Conservation (phyloP, 805 yeast species). For the Metschnikowia amazonensis region DNA sequence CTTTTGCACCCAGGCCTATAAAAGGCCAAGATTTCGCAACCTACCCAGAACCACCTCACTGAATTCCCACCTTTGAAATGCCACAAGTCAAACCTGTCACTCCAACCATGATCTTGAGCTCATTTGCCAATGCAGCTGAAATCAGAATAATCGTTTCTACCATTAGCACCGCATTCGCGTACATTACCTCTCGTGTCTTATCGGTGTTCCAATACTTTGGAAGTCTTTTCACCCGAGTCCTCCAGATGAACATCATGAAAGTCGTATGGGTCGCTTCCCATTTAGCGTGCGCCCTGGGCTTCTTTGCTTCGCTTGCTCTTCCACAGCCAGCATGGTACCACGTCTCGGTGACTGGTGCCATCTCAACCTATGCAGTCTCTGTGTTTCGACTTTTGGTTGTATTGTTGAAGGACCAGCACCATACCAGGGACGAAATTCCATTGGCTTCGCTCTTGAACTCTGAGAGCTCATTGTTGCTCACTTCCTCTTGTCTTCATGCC, state of each 20-base stretch:
- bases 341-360: constrained; percentile 14
- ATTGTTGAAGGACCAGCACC: constrained; percentile 5
- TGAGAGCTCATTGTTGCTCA: constrained; percentile 28
- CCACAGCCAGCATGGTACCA: constrained; percentile 9
- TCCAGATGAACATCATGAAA: constrained; percentile 10
- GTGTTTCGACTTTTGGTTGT: constrained; percentile 10
- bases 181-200: neutral
- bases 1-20: constrained; percentile 6
- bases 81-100: constrained; percentile 15
- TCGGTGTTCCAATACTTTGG: neutral
- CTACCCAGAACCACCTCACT: neutral
- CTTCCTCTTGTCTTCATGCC: constrained; percentile 20
- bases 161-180: neutral
- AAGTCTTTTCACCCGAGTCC: neutral
- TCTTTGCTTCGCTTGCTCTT: constrained; percentile 6
- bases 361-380: constrained; percentile 15
- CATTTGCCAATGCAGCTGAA: constrained; percentile 12
- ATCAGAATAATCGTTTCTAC: neutral
- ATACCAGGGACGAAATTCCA: constrained; percentile 15
- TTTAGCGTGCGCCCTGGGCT: constrained; percentile 13
- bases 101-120: constrained; percentile 12
- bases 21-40: constrained; percentile 1
- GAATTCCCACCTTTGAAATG: constrained; percentile 6
- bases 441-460: constrained; percentile 23
- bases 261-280: constrained; percentile 14